Evolutionary conservation across 257 asterid species (phyloP).

Genomic region (Lithospermum erythrorhizon): DNA sequence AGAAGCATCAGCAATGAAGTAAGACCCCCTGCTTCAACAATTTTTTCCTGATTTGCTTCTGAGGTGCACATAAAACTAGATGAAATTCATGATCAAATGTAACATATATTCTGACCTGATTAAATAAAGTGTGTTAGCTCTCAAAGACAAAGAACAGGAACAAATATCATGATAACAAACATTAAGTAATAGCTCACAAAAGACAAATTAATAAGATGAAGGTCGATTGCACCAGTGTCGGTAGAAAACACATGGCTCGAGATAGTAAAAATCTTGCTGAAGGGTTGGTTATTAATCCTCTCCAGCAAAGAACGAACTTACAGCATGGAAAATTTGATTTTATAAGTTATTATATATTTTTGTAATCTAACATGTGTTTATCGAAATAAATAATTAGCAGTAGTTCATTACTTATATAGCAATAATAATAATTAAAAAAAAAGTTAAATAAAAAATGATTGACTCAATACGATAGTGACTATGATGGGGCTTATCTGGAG

Average conservation of each 20-base stretch:
- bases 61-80: constrained; percentile 10
- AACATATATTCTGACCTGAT: background rate
- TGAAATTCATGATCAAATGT: background rate
- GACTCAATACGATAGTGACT: background rate
- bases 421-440: too few relatives aligned
- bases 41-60: constrained; percentile 95
- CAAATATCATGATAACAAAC: background rate
- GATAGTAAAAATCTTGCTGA: too few relatives aligned
- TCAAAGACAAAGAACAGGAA: background rate
- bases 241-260: too few relatives aligned
- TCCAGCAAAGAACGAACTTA: too few relatives aligned
- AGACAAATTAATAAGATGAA: too few relatives aligned
- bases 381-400: too few relatives aligned
- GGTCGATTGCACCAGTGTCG: too few relatives aligned
- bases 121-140: background rate
- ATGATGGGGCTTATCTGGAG: background rate
- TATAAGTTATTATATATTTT: too few relatives aligned
- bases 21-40: constrained; percentile 98
- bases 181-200: background rate
- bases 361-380: too few relatives aligned
- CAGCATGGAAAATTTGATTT: too few relatives aligned
- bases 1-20: constrained; percentile 89
- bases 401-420: background rate
- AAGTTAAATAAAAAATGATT: background rate
- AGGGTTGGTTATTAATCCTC: too few relatives aligned